Evolutionary conservation across 352 stramenopile species (phyloP), one percentile per base, ranked within the genome.

Genomic region (Pythium pyrilobum): DNA sequence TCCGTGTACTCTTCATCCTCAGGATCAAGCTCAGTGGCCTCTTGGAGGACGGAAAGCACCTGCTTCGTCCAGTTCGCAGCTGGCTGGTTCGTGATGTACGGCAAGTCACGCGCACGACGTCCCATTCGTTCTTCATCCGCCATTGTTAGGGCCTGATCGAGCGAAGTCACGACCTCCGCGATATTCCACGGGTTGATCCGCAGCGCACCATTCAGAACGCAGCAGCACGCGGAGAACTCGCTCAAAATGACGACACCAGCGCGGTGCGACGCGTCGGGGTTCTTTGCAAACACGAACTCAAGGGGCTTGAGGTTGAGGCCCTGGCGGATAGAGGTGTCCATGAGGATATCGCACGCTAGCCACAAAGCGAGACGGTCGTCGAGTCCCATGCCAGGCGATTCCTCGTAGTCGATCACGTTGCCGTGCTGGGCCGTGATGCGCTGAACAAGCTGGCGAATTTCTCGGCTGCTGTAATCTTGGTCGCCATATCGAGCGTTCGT

Each of bases 101-200:
- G 89, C 58, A 99, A 82, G 64, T 99, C 96, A 32, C 96, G 87
- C 33, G 90, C 95, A 20, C 92, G 90, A 24, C 95, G 89, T 5
- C 86, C 89, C 58, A 86, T 53, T 8, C 85, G 83, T 59, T 98
- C 93, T 53, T 93, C 77, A 21, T 88, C 65, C 27, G 73, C 79
- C 94, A 98, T 98, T 3, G 76, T 96, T 27, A 98, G 69, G 2
- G 94, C 95, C 51, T 97, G 92, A 54, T 98, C 95, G 40, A 99
- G 74, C 9, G 85, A 74, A 29, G 87, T 91, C 11, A 94, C 81
- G 6, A 94, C 74, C 52, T 96, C 92, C 44, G 89, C 84, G 42
- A 98, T 96, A 63, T 98, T 96, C 81, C 95, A 99, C 20, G 97
- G 97, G 60, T 99, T 99, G 25, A 99, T 87, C 38, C 93, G 86